Evolutionary conservation across 2,329 filamentous ascomycete genomes (phyloP).

Genomic region (Neopestalotiopsis rosae): DNA sequence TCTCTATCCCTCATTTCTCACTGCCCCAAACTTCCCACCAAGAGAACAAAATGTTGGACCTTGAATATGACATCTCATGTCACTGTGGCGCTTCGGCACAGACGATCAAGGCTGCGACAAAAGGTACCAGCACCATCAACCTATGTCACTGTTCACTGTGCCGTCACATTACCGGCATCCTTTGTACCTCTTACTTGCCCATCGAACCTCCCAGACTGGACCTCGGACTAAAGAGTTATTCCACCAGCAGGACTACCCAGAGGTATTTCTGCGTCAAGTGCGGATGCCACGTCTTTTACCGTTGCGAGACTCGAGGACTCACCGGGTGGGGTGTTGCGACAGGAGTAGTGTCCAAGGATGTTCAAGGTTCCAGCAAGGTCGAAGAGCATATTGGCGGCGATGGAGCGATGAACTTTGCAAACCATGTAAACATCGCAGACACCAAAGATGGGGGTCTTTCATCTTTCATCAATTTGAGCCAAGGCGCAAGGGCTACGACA

Average conservation of each 20-base stretch:
- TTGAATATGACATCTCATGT: conserved; percentile 12
- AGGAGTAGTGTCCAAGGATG: conserved; percentile 34
- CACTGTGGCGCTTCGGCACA: conserved; percentile 8
- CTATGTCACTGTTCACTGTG: conserved; percentile 41
- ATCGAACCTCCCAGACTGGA: conserved; percentile 28
- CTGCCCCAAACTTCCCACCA: background rate
- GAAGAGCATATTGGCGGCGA: background rate
- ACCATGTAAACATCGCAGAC: conserved; percentile 40
- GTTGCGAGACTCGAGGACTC: background rate
- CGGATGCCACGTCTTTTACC: conserved; percentile 47
- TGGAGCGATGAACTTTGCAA: conserved; percentile 17
- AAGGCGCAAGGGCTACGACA: conserved; percentile 18
- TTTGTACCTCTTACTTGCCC: conserved; percentile 44
- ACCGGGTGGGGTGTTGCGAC: conserved; percentile 43
- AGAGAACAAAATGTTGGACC: background rate
- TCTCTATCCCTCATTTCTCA: background rate
- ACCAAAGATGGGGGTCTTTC: conserved; percentile 26
- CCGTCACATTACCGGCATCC: conserved; percentile 39
- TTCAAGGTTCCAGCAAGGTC: background rate
- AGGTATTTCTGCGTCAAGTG: conserved; percentile 47
- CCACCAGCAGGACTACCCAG: conserved; percentile 19
- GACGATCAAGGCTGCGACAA: background rate
- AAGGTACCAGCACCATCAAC: background rate
- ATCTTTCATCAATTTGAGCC: conserved; percentile 32
- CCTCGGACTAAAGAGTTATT: conserved; percentile 25